These are phyloP conservation scores for Tuber brumale DNA, from an alignment of 495 filamentous ascomycete species.

Conservation along the genomic window DNA sequence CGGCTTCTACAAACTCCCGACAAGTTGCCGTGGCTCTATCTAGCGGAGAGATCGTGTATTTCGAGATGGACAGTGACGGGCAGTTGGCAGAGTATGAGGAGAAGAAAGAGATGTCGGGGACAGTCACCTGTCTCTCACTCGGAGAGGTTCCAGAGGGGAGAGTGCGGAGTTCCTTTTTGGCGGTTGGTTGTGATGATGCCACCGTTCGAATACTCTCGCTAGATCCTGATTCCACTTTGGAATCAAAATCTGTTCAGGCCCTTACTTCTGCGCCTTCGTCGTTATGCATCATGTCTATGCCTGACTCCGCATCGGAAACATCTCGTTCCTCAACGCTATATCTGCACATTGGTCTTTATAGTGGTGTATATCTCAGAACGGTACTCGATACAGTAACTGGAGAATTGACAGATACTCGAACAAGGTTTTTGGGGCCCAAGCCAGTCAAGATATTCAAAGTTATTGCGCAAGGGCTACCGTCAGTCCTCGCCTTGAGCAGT, in stretches of 20 bases:
- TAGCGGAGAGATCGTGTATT: slow-evolving; percentile 94
- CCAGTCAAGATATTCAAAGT: slow-evolving; percentile 81
- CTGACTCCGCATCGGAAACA: slow-evolving; percentile 60
- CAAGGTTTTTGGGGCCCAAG: slow-evolving; percentile 85
- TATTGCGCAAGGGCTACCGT: slow-evolving; percentile 71
- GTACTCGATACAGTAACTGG: slow-evolving; percentile 91
- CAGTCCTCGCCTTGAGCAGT: slow-evolving; percentile 84
- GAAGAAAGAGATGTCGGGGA: slow-evolving; percentile 91
- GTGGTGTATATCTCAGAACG: slow-evolving; percentile 89
- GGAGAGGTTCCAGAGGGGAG: slow-evolving; percentile 90
- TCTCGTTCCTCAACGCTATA: slow-evolving; percentile 73
- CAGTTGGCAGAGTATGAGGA: slow-evolving; percentile 90
- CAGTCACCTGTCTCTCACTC: slow-evolving; percentile 84
- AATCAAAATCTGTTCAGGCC: slow-evolving; percentile 88
- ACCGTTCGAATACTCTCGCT: slow-evolving; percentile 88
- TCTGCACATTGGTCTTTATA: slow-evolving; percentile 90
- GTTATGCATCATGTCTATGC: slow-evolving; percentile 89
- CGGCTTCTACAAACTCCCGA: slow-evolving; percentile 87
- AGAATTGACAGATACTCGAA: slow-evolving; percentile 86
- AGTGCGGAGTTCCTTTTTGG: slow-evolving; percentile 76
- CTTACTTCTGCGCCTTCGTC: slow-evolving; percentile 82
- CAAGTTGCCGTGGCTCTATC: slow-evolving; percentile 91
- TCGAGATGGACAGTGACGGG: slow-evolving; percentile 90
- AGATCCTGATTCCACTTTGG: slow-evolving; percentile 80
- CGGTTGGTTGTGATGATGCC: slow-evolving; percentile 93